Conservation (phyloP, 2,329 filamentous ascomycete genomes). For the Fusarium sp. region DNA sequence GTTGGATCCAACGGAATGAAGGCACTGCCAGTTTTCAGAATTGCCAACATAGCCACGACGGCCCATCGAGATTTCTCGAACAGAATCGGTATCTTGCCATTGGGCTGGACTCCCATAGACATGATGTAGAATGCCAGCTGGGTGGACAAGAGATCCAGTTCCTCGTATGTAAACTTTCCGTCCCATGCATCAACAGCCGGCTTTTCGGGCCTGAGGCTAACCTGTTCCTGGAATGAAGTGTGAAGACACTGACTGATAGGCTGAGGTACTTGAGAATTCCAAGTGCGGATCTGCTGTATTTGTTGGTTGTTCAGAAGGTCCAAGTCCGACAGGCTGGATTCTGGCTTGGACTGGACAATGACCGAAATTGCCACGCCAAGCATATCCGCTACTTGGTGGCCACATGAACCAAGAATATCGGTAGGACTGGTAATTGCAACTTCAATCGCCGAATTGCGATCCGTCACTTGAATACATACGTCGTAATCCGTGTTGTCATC, state of each 20-base stretch:
- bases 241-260: background rate
- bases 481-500: background rate
- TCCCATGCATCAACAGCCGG: background rate
- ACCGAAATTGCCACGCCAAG: background rate
- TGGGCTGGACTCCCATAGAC: background rate
- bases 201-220: background rate
- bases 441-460: background rate
- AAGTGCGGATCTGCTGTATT: background rate
- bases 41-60: background rate
- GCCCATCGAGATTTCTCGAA: background rate
- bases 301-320: background rate
- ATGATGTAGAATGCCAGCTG: background rate
- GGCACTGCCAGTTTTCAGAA: background rate
- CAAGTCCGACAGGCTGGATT: background rate
- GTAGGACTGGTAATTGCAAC: background rate
- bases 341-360: background rate
- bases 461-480: background rate
- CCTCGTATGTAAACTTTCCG: background rate
- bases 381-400: background rate
- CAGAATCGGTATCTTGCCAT: background rate
- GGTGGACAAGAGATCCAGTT: background rate
- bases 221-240: background rate
- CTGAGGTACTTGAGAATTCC: background rate
- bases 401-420: background rate
- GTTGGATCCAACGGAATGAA: background rate